Evolutionary conservation across 352 stramenopile species (phyloP).

Genomic region (Pythium sp.): DNA sequence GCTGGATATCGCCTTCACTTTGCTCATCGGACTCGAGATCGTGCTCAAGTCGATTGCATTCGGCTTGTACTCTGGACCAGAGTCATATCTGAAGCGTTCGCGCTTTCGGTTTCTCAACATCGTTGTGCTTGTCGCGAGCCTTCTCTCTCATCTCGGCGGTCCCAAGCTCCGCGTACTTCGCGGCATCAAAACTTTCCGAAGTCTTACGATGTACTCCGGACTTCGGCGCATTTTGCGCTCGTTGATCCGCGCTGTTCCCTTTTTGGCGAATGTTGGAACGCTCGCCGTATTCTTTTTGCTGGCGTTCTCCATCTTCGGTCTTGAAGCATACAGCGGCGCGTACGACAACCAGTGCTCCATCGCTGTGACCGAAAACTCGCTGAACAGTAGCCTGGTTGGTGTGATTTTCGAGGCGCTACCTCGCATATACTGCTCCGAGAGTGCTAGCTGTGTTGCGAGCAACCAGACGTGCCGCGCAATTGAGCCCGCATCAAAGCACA

Average conservation of each 20-base stretch:
- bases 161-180: conserved; percentile 49
- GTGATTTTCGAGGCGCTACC: conserved; percentile 37
- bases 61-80: conserved; percentile 32
- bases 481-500: conserved; percentile 36
- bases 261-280: conserved; percentile 71
- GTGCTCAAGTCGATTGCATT: conserved; percentile 55
- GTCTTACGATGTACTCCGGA: conserved; percentile 60
- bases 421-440: conserved; percentile 46
- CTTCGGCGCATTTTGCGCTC: conserved; percentile 68
- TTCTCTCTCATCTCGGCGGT: conserved; percentile 44
- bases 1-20: conserved; percentile 63
- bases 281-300: conserved; percentile 74
- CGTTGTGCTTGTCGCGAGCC: conserved; percentile 36
- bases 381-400: neutral
- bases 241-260: conserved; percentile 60
- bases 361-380: neutral
- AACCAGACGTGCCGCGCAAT: conserved; percentile 33
- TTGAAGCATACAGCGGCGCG: conserved; percentile 59
- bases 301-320: conserved; percentile 73
- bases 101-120: conserved; percentile 55
- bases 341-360: conserved; percentile 56
- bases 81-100: conserved; percentile 54
- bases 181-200: conserved; percentile 64
- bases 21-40: conserved; percentile 58
- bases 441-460: conserved; percentile 34